A percentile compares a stretch with the other conserved stretches of the same genome.
These are phyloP conservation scores for Penicillium frequentans DNA, from an alignment of 2,329 filamentous ascomycete species.

Conservation along the genomic window DNA sequence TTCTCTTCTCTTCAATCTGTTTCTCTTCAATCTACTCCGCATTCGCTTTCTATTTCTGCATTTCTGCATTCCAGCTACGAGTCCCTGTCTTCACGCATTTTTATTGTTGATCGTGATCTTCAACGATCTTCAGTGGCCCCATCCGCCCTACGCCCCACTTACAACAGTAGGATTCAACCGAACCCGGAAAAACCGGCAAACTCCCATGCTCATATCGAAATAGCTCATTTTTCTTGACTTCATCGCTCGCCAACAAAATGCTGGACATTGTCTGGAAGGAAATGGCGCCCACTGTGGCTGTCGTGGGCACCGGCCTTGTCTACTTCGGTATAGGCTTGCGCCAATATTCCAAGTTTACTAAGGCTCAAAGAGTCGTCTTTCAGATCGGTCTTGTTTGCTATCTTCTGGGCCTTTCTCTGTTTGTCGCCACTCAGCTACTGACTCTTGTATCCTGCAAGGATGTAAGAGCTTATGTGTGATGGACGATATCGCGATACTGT, in stretches of 20 bases:
- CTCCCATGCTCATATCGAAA: not conserved
- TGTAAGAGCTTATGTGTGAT: not conserved
- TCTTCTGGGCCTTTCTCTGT: not conserved
- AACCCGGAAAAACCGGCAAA: not conserved
- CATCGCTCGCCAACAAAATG: not conserved
- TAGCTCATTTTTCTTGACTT: not conserved
- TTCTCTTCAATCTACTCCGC: too few relatives aligned
- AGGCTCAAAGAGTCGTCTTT: not conserved
- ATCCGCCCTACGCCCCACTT: not conserved
- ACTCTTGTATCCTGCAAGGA: not conserved
- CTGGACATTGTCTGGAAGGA: not conserved
- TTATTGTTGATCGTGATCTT: not conserved
- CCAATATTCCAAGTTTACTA: not conserved
- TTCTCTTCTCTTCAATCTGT: too few relatives aligned
- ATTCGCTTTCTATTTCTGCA: too few relatives aligned
- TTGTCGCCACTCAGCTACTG: not conserved
- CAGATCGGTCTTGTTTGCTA: not conserved
- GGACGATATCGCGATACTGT: not conserved
- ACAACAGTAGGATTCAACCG: not conserved
- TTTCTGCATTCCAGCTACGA: too few relatives aligned
- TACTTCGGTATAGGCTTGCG: not conserved
- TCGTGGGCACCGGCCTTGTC: not conserved
- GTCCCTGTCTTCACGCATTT: too few relatives aligned
- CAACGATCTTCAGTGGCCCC: not conserved
- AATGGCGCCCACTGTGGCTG: not conserved